phyloP scores from a whole-genome alignment of 257 asterid genomes.

The Solanum dulcamara region DNA sequence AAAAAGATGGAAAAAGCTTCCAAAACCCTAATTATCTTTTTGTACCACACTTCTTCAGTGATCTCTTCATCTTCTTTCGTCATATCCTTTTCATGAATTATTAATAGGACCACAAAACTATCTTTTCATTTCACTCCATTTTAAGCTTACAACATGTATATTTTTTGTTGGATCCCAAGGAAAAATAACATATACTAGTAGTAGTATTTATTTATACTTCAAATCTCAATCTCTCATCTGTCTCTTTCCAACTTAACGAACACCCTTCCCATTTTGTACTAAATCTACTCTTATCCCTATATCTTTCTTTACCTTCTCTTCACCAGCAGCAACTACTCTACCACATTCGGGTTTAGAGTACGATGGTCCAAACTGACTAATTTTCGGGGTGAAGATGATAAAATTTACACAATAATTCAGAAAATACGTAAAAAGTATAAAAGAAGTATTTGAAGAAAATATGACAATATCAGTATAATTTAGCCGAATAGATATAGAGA shows the following conservation, averaged over 20 bases:
- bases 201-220: not conserved
- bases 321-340: not conserved
- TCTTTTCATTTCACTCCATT: constrained; percentile 1
- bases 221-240: constrained; percentile 7
- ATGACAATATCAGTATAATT: not conserved
- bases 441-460: not conserved
- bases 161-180: constrained; percentile 33
- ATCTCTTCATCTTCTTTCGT: constrained; percentile 13
- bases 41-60: not conserved
- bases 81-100: constrained; percentile 6
- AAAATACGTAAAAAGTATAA: not conserved
- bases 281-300: not conserved
- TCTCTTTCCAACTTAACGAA: constrained; percentile 13
- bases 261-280: not conserved
- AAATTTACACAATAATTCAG: not conserved
- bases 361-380: not conserved
- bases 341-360: not conserved
- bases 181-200: constrained; percentile 12
- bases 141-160: constrained; percentile 1
- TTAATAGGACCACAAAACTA: constrained; percentile 46
- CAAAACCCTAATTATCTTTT: constrained; percentile 23
- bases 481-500: not conserved
- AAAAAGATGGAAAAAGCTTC: constrained; percentile 2
- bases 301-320: constrained; percentile 2
- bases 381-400: rapidly evolving